Conservation (phyloP, 768 basidiomycete genomes). For the Boletellus sp. region DNA sequence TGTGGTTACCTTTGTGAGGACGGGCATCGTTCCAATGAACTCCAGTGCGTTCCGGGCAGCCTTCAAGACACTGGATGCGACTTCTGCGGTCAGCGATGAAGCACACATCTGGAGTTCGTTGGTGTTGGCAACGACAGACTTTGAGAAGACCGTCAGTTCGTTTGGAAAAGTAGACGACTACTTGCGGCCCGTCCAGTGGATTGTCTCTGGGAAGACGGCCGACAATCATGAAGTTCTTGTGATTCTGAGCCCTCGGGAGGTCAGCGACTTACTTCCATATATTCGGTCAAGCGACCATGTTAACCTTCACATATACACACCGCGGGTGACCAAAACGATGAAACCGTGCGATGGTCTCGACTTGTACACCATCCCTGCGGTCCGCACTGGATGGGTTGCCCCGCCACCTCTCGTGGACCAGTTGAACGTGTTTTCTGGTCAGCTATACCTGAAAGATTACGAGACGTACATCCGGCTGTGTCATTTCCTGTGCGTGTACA, state of each 20-base stretch:
- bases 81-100: background rate
- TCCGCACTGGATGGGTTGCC: background rate
- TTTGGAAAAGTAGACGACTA: background rate
- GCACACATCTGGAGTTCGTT: conserved; percentile 2
- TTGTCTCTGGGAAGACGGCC: background rate
- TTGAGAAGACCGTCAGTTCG: background rate
- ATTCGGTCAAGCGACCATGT: conserved; percentile 27
- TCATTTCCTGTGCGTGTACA: background rate
- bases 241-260: conserved; percentile 39
- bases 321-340: background rate
- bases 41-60: background rate
- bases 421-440: background rate
- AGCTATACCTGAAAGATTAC: conserved; percentile 1
- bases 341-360: conserved; percentile 1
- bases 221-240: conserved; percentile 20
- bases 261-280: conserved; percentile 33
- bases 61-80: background rate
- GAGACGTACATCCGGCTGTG: background rate
- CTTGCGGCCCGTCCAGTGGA: conserved; percentile 4
- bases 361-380: background rate
- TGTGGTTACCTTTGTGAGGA: background rate
- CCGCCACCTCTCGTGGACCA: background rate
- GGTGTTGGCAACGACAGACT: conserved; percentile 1
- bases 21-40: background rate
- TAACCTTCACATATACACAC: conserved; percentile 5